Base-by-base conservation (phyloP, 306 rosid species). In the Purshia tridentata region DNA sequence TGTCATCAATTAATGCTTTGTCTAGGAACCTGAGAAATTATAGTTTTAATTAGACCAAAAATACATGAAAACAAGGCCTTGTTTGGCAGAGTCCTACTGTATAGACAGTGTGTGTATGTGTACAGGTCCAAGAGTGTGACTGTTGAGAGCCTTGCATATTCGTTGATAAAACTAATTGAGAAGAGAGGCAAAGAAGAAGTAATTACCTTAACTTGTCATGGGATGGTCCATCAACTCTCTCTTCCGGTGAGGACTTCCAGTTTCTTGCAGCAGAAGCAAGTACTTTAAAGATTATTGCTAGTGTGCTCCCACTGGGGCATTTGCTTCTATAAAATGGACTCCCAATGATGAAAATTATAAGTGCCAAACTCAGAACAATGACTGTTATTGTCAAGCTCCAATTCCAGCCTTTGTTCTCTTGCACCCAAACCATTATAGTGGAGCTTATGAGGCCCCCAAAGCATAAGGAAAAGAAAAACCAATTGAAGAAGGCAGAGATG, bases 401-500 rank as follows among this genome's bases (percentile, higher is more conserved):
- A 45, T 65, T 81, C 84, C 84, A 78, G 6, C 84, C 88, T 16
- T n/a, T 29, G 55, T 73, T 81, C 19, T 79, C 80, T 76, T 79
- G 68, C 75, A 81, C 72, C 85, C 79, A 76, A 45, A 85, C 74
- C 80, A 85, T 81, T 4, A 76, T 37, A 65, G 78, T 65, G 10
- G 74, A n/a, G 56, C 84, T 70, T 14, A 83, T 13, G 59, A 85
- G 69, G 6, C 75, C 76, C 7, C 82, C 84, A 0, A 51, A 18
- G 52, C 76, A 68, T 1, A 85, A 6, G 45, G 78, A 69, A 76
- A 74, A 78, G 73, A 82, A 82, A 63, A 73, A 79, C 85, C 84
- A 85, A 23, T 65, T 82, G 82, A 85, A 85, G 84, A 72, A 81
- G 50, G 78, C 63, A 23, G 88, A 72, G 41, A 85, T 73, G 6